Evolutionary conservation across 1,284 basidiomycete genomes (phyloP).

Genomic region (Sporisorium graminicola): DNA sequence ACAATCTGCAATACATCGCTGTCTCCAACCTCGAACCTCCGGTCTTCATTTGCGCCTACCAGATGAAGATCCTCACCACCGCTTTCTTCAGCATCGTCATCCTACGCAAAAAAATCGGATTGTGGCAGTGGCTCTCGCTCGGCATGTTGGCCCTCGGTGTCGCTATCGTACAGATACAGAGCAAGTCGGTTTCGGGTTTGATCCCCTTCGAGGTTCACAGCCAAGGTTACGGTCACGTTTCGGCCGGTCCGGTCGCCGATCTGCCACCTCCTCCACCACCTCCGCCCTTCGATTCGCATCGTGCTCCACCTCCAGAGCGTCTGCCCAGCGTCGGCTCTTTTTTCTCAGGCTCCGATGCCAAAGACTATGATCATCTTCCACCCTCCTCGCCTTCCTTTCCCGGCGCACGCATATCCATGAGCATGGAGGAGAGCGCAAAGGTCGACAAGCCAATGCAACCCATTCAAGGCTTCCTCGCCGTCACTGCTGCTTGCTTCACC

Average conservation of each 20-base stretch:
- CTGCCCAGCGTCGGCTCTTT: slow-evolving; percentile 40
- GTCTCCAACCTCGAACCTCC: slow-evolving; percentile 92
- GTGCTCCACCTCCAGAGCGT: slow-evolving; percentile 61
- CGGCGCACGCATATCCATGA: slow-evolving; percentile 48
- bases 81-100: slow-evolving; percentile 92
- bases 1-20: slow-evolving; percentile 94
- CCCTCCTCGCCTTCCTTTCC: slow-evolving; percentile 50
- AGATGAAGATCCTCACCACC: slow-evolving; percentile 87
- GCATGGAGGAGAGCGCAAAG: slow-evolving; percentile 51
- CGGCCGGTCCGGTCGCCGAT: slow-evolving; percentile 38
- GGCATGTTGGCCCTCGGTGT: slow-evolving; percentile 89
- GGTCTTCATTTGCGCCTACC: slow-evolving; percentile 81
- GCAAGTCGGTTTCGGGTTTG: slow-evolving; percentile 50
- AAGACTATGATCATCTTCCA: slow-evolving; percentile 33
- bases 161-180: slow-evolving; percentile 85
- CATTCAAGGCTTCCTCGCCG: slow-evolving; percentile 84
- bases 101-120: slow-evolving; percentile 82
- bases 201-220: slow-evolving; percentile 48
- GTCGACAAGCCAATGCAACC: slow-evolving; percentile 77
- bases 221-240: slow-evolving; percentile 47
- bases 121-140: slow-evolving; percentile 85
- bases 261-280: slow-evolving; percentile 61
- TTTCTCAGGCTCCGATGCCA: slow-evolving; percentile 23
- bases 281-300: slow-evolving; percentile 51
- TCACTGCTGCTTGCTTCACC: slow-evolving; percentile 90